A percentile compares a stretch with the other conserved stretches of the same genome.
Conservation (phyloP, 2,329 filamentous ascomycete genomes). For the Emergomyces pasteurianus region DNA sequence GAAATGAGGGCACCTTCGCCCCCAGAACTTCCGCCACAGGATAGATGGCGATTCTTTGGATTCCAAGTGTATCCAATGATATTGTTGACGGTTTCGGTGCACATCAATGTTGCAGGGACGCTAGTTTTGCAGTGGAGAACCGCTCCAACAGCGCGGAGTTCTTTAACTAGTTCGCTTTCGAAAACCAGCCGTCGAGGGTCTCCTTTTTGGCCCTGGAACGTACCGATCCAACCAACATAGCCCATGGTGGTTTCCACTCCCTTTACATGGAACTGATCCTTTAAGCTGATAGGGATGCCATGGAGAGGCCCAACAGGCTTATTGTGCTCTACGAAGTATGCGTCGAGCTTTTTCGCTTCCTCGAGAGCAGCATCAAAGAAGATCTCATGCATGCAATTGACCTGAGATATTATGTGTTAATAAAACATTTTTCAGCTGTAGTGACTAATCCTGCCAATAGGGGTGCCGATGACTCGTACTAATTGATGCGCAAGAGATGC, state of each 20-base stretch:
- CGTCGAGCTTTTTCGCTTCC: slow-evolving; percentile 38
- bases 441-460: background rate
- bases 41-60: slow-evolving; percentile 44
- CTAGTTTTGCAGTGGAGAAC: slow-evolving; percentile 45
- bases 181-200: slow-evolving; percentile 37
- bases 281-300: slow-evolving; percentile 47
- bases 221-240: slow-evolving; percentile 54
- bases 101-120: slow-evolving; percentile 45
- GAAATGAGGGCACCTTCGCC: slow-evolving; percentile 47
- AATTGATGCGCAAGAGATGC: slow-evolving; percentile 49
- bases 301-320: slow-evolving; percentile 47
- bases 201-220: slow-evolving; percentile 44
- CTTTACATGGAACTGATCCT: slow-evolving; percentile 38
- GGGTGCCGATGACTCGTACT: slow-evolving; percentile 27
- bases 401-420: slow-evolving; percentile 14
- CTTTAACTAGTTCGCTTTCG: slow-evolving; percentile 47
- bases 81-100: slow-evolving; percentile 50
- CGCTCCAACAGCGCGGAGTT: slow-evolving; percentile 43
- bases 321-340: slow-evolving; percentile 31
- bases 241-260: slow-evolving; percentile 48
- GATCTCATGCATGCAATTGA: slow-evolving; percentile 43
- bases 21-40: slow-evolving; percentile 46
- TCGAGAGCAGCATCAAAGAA: slow-evolving; percentile 43
- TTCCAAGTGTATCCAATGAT: slow-evolving; percentile 48
- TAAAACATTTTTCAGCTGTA: background rate